phyloP scores from a whole-genome alignment of 140 eudicot genomes.

The Flaveria floridana region DNA sequence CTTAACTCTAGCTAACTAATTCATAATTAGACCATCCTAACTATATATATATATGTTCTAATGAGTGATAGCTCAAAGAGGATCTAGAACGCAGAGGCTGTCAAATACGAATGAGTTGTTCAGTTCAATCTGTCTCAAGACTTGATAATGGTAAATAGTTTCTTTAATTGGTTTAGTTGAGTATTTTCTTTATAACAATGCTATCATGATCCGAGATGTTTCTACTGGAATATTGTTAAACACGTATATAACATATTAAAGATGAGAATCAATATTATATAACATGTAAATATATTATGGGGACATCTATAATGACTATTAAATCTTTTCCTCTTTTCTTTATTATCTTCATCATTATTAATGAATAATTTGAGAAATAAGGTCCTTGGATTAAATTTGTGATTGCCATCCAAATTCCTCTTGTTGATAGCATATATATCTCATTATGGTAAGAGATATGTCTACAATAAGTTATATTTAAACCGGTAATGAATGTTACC shows the following conservation, averaged over 20 bases:
- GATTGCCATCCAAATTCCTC: neutral
- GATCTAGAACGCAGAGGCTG: conserved; percentile 60
- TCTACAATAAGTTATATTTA: neutral
- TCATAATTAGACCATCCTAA: neutral
- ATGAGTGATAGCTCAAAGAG: conserved; percentile 49
- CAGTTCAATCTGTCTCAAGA: conserved; percentile 49
- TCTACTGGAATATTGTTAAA: too few species aligned
- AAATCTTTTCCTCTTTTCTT: neutral
- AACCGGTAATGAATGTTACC: neutral
- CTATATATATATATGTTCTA: neutral
- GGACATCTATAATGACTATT: neutral
- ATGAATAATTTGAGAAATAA: neutral
- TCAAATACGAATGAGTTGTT: conserved; percentile 51
- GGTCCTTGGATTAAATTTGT: neutral
- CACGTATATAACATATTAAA: neutral
- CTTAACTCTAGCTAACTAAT: neutral
- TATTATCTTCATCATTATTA: neutral
- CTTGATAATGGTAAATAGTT: conserved; percentile 53
- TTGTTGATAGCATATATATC: neutral
- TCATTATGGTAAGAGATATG: neutral
- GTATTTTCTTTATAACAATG: neutral
- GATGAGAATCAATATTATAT: neutral
- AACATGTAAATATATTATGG: neutral
- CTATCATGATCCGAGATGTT: too few species aligned
- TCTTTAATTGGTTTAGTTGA: neutral